phyloP scores from a whole-genome alignment of 1,284 basidiomycete species.

The Moniliella sp. region DNA sequence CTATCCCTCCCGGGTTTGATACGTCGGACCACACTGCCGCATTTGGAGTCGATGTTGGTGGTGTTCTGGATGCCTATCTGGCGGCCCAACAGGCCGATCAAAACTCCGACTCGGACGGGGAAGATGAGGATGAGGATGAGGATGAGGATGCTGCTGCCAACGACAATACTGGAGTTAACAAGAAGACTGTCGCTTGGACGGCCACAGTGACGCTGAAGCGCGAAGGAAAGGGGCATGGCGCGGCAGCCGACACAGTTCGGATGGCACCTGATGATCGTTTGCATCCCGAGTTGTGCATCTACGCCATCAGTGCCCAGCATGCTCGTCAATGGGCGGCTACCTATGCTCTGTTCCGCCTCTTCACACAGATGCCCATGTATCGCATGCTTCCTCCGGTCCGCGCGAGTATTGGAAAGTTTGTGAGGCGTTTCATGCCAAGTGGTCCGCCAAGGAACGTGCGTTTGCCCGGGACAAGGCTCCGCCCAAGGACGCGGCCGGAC shows the following conservation, averaged over 20 bases:
- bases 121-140: conserved; percentile 1
- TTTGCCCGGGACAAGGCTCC: no score
- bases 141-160: conserved; percentile 1
- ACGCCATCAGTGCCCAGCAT: conserved; percentile 1
- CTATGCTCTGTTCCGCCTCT: conserved; percentile 30
- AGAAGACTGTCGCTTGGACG: conserved; percentile 5
- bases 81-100: no score
- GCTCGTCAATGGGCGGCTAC: conserved; percentile 34
- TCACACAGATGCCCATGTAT: conserved; percentile 20
- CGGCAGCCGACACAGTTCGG: conserved; percentile 15
- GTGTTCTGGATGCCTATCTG: no score
- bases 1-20: no score
- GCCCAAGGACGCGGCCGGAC: no score
- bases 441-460: no score
- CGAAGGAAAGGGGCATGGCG: conserved; percentile 26
- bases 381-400: conserved; percentile 27
- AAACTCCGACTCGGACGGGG: not conserved
- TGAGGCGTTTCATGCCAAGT: no score
- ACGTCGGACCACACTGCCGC: no score
- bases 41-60: no score
- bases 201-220: conserved; percentile 25
- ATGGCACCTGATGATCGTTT: conserved; percentile 20
- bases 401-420: conserved; percentile 32
- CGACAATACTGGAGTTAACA: not conserved
- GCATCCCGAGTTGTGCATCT: not conserved